Percentiles rank a stretch among this genome's conserved stretches.
Conservation (phyloP, 148 eudicot species). For the Salicornia ramosissima region DNA sequence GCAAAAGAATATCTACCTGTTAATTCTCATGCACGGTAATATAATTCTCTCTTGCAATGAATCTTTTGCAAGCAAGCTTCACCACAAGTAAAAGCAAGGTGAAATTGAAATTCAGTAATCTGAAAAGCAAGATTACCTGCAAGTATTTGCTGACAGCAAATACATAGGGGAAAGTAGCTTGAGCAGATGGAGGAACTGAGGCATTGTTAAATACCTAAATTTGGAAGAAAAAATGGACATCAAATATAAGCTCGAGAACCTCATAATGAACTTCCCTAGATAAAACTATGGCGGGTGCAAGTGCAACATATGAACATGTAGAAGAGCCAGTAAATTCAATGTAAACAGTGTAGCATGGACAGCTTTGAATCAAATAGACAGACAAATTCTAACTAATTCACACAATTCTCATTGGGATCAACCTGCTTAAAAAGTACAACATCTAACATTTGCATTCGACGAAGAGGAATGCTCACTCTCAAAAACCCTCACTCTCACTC, state of each 20-base stretch:
- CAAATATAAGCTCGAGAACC: background rate
- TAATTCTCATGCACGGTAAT: conserved; percentile 8
- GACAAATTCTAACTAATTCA: background rate
- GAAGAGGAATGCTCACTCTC: background rate
- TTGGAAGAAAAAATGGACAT: background rate
- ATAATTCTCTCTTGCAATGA: background rate
- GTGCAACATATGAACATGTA: background rate
- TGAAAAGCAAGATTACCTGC: conserved; percentile 45
- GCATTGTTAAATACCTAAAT: conserved; percentile 73
- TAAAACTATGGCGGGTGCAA: background rate
- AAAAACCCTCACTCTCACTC: background rate
- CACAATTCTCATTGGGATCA: background rate
- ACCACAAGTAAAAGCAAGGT: background rate
- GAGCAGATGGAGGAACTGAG: conserved; percentile 79
- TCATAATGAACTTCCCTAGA: background rate
- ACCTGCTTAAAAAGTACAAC: background rate
- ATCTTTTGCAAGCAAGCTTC: background rate
- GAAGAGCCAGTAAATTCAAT: background rate
- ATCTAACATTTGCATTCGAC: too few species aligned
- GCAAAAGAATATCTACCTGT: conserved; percentile 20
- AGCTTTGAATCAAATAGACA: background rate
- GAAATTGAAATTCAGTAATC: background rate
- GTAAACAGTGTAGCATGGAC: background rate
- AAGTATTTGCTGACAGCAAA: conserved; percentile 89
- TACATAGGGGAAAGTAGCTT: conserved; percentile 79